Percentiles rank a stretch among this genome's conserved stretches.
phyloP scores from a whole-genome alignment of 176 grass and related monocot species.

The Lolium perenne region DNA sequence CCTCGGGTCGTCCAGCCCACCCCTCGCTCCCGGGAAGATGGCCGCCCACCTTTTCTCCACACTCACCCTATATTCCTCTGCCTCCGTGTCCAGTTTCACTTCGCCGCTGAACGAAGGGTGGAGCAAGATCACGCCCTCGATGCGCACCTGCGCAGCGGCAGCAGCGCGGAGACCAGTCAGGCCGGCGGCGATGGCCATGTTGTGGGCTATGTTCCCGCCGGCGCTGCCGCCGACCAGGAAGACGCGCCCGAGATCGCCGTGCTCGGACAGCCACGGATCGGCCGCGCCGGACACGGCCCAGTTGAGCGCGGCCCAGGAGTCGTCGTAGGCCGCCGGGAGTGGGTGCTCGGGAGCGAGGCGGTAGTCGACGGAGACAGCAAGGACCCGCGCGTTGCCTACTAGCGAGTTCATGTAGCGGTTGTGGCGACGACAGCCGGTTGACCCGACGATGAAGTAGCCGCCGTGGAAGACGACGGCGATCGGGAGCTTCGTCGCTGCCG shows the following conservation, averaged over 20 bases:
- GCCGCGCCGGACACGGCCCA: constrained; percentile 52
- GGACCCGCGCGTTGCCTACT: constrained; percentile 31
- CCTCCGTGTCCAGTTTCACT: neutral
- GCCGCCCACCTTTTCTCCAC: constrained; percentile 41
- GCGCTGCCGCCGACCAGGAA: constrained; percentile 76
- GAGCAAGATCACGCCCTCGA: constrained; percentile 42
- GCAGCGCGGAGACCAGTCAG: neutral
- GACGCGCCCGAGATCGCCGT: constrained; percentile 56
- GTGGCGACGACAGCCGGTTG: constrained; percentile 15
- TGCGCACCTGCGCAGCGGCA: neutral
- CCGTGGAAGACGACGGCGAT: constrained; percentile 68
- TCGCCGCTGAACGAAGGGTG: constrained; percentile 50
- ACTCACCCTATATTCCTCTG: neutral
- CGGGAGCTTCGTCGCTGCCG: constrained; percentile 13
- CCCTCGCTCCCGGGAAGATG: constrained; percentile 37
- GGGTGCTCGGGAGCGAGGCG: constrained; percentile 71
- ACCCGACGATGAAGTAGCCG: constrained; percentile 59
- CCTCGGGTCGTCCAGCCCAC: constrained; percentile 51
- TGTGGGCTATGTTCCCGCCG: constrained; percentile 67
- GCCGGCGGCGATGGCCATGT: constrained; percentile 42
- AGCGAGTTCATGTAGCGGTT: constrained; percentile 56
- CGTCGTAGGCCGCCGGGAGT: constrained; percentile 64
- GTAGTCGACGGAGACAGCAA: constrained; percentile 69
- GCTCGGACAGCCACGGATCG: constrained; percentile 56
- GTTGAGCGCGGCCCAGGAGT: constrained; percentile 57